Evolutionary conservation across 2,329 filamentous ascomycete genomes (phyloP).

Genomic region (Colletotrichum sp.): DNA sequence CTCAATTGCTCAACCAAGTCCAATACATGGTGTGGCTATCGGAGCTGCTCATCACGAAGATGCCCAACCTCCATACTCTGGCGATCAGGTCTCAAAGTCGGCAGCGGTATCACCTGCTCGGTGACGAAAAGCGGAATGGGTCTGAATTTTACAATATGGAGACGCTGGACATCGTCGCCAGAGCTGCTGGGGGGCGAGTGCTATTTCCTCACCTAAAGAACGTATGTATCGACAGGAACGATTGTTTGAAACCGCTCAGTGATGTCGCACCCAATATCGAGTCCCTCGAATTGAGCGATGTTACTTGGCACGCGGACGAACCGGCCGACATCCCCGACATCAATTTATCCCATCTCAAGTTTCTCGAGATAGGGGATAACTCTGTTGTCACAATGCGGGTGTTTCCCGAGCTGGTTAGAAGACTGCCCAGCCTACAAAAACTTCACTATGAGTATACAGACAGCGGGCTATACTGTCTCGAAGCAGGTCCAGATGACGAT

Average conservation of each 20-base stretch:
- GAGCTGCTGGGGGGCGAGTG: neutral
- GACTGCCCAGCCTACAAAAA: neutral
- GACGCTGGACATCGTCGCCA: neutral
- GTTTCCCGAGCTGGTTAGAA: neutral
- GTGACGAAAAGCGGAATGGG: no score
- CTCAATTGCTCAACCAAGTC: neutral
- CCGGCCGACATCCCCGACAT: neutral
- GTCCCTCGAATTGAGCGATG: rapidly evolving
- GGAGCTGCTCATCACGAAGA: neutral
- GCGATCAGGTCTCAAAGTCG: neutral
- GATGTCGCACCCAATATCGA: neutral
- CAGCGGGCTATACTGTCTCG: neutral
- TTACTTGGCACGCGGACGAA: rapidly evolving
- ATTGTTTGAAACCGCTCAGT: neutral
- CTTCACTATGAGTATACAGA: neutral
- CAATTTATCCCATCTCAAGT: neutral
- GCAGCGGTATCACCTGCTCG: no score
- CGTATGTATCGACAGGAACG: rapidly evolving
- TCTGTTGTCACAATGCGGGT: neutral
- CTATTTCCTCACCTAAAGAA: neutral
- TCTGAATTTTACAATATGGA: neutral
- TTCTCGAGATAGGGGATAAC: rapidly evolving
- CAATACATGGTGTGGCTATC: neutral
- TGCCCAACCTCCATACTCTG: neutral
- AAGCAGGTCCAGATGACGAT: rapidly evolving